phyloP scores from a whole-genome alignment of 139 green algal genomes.

The Chlamydomonas sp. region DNA sequence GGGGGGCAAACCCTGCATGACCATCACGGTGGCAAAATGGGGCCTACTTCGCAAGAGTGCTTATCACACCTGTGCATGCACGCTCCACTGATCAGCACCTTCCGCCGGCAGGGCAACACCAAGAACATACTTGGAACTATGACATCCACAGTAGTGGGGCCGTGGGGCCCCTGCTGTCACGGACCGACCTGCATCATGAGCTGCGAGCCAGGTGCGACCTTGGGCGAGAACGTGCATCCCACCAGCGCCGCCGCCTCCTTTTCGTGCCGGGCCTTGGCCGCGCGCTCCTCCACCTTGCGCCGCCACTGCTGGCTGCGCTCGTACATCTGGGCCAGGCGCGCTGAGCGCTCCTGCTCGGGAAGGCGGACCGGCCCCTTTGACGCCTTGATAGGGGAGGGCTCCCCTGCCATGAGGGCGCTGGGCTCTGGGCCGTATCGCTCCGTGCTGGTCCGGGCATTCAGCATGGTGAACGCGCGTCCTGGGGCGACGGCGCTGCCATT shows the following conservation, averaged over 20 bases:
- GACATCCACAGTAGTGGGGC: too few species aligned
- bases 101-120: too few species aligned
- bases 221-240: slow-evolving; percentile 28
- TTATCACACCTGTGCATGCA: too few species aligned
- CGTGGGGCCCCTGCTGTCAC: neutral
- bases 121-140: too few species aligned
- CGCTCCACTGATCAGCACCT: too few species aligned
- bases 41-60: too few species aligned
- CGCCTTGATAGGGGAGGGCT: neutral
- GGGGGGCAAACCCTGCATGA: slow-evolving; percentile 14
- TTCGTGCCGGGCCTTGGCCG: slow-evolving; percentile 4
- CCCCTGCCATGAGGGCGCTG: neutral
- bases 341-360: slow-evolving; percentile 8
- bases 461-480: slow-evolving; percentile 15
- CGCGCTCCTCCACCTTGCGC: slow-evolving; percentile 2
- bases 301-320: neutral
- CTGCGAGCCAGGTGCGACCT: slow-evolving; percentile 3
- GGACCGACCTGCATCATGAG: slow-evolving; percentile 21
- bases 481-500: neutral
- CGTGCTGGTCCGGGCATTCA: neutral
- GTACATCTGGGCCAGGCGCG: slow-evolving; percentile 33
- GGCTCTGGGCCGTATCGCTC: neutral
- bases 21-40: neutral
- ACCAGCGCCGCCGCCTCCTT: neutral
- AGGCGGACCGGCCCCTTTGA: neutral